Conservation (phyloP, 108 stramenopile genomes). For the Chaetoceros muelleri region DNA sequence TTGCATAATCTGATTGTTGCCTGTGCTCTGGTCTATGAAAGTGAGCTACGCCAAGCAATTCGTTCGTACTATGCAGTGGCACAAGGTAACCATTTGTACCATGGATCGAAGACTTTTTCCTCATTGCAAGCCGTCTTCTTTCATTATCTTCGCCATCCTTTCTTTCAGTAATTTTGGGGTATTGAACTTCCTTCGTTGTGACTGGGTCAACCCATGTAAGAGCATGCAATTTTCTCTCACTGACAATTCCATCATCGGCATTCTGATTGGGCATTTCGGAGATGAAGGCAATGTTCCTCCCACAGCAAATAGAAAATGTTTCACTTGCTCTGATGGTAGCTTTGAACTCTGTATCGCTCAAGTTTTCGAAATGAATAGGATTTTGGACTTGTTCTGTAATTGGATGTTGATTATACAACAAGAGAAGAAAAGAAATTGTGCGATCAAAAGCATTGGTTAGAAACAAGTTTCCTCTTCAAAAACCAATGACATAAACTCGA, state of each 20-base stretch:
- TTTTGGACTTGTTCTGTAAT: slow-evolving; percentile 63
- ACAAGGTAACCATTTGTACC: slow-evolving; percentile 82
- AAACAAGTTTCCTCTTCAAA: neutral
- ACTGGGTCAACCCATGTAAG: slow-evolving; percentile 84
- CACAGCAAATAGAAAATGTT: slow-evolving; percentile 67
- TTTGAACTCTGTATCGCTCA: slow-evolving; percentile 7
- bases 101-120: slow-evolving; percentile 29
- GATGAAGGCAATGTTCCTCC: slow-evolving; percentile 80
- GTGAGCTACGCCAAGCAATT: slow-evolving; percentile 75
- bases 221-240: slow-evolving; percentile 27
- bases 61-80: slow-evolving; percentile 33
- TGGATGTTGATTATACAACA: too few relatives aligned
- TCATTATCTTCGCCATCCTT: neutral
- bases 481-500: neutral
- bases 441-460: neutral
- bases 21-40: slow-evolving; percentile 74
- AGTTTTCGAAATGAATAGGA: slow-evolving; percentile 43
- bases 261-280: slow-evolving; percentile 12
- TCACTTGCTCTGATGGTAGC: slow-evolving; percentile 61
- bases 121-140: neutral
- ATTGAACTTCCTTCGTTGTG: slow-evolving; percentile 51
- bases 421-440: too few relatives aligned
- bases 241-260: slow-evolving; percentile 1
- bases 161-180: neutral
- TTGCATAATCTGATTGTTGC: slow-evolving; percentile 48